Conservation (phyloP, 2,329 filamentous ascomycete species). For the Grosmannia huntii region DNA sequence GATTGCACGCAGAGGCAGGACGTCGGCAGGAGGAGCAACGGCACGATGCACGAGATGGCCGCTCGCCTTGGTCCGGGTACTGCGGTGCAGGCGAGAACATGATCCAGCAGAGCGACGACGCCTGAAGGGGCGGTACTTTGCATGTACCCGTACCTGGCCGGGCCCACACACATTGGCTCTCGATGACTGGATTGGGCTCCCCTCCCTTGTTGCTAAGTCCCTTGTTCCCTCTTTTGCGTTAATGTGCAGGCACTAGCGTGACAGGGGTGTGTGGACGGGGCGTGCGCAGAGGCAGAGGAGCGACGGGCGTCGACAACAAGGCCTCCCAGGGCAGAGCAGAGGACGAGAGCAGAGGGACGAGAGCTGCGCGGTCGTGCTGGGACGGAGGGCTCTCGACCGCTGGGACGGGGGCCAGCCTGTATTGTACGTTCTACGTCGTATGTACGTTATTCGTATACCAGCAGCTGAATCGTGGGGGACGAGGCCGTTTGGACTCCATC, state of each 20-base stretch:
- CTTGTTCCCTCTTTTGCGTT: conserved; percentile 6
- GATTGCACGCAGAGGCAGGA: neutral
- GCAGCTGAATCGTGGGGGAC: neutral
- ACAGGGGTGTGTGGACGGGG: conserved; percentile 2
- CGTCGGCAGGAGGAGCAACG: neutral
- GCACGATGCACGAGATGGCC: neutral
- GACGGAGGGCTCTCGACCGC: neutral
- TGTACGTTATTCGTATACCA: no score
- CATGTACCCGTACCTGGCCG: neutral
- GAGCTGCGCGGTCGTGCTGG: neutral
- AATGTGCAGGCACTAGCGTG: conserved; percentile 4
- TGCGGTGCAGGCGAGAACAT: neutral
- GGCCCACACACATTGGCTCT: conserved; percentile 4
- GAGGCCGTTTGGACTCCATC: no score
- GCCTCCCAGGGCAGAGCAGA: neutral
- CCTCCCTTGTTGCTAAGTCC: neutral
- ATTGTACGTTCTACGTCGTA: no score
- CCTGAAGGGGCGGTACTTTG: neutral
- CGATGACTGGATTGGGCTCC: conserved; percentile 5
- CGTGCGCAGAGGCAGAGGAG: neutral
- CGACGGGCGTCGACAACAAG: neutral
- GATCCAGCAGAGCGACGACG: neutral
- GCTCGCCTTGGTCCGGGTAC: neutral
- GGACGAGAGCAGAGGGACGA: neutral
- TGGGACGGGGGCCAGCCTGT: no score